Evolutionary conservation across 2,329 filamentous ascomycete species (phyloP), one percentile per base, ranked within the genome.

Genomic region (Talaromyces marneffei): DNA sequence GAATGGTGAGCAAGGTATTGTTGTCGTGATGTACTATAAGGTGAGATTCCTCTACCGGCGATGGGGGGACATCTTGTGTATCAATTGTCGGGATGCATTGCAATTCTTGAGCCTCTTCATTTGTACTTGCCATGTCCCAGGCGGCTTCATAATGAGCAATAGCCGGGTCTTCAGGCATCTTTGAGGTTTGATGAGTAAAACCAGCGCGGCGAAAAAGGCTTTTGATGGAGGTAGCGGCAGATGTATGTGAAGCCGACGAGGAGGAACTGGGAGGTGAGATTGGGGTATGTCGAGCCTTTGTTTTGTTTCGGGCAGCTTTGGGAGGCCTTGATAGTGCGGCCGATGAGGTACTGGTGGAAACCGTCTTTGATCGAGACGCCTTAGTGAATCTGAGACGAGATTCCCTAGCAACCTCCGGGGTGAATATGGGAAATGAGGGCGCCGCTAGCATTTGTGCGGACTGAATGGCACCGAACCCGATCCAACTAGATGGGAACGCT

Each of bases 101-200:
- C 8, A 42, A 27, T 46, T 61, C 54, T 29, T 54, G 44, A 33
- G 46, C 39, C 8, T 61, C 42, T 40, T 23, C 48, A 23, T 52
- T 27, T 4, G n/a, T 35, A 33, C 33, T 53, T 14, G 46, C 25
- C 3, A 18, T 50, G 18, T 35, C 53, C 23, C 12, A 44, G n/a
- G 56, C 20, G 25, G 14, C 7, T 29, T 48, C 40, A n/a, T 31
- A 25, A 14, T 29, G 46, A 35, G 16, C 62, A 44, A 23, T 53
- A 33, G 10, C 40, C 39, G 14, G 62, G 53, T 4, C 66, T 48
- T 37, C 31, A 33, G 18, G 20, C 59, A 35, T 67, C 64, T 37
- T 67, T 71, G 18, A 70, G 66, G 35, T 63, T 27, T 9, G 67
- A 76, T 63, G 70, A 74, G 35, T 67, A 66, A 20, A 74, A 72